Evolutionary conservation across 2,329 filamentous ascomycete species (phyloP), one percentile per base, ranked within the genome.

Genomic region (Verticillium longisporum): DNA sequence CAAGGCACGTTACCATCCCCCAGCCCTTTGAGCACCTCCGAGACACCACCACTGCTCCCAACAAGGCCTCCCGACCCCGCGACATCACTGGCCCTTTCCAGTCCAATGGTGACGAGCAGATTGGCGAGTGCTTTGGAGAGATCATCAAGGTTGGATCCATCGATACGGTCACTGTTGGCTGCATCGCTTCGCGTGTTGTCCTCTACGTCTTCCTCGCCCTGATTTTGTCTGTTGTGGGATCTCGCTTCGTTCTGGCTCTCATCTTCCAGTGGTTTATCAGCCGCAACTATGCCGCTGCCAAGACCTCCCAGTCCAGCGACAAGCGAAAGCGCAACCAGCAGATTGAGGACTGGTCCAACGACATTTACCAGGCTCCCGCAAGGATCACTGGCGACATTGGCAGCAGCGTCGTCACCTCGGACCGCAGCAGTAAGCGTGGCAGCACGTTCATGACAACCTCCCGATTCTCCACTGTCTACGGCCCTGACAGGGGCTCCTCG

Each of bases 271-370:
- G 96, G 96, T 97, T 99, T 76, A 81, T 98, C 66, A 90, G 90
- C 72, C 88, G 89, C 67, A 88, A 88, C 65, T 98, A 94, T 71
- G 93, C 89, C 3, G 91, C 94, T 0, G 78, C 83, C 56, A 97
- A 91, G 75, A 96, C 94, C 0, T 94, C 91, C 2, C 88, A 96
- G 73, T 87, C 86, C 15, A 87, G 88, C 5, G 86, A 95, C 72
- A 86, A 88, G 66, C 92, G 94, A 73, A 89, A 93, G 76, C 88
- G 95, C 62, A 89, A 93, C 67, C 87, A 89, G 68, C 92, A 98
- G 77, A 99, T 99, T 66, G 95, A 99, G 74, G 94, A 97, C 69
- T 99, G 95, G 95, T 89, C 89, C 14, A 91, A 98, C 66, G 95
- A 99, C 71, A 99, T 99, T 68, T 98, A 99, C 75, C 90, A 92